These are phyloP conservation scores for Anacardium occidentale DNA, from an alignment of 345 rosid species.

Conservation along the genomic window DNA sequence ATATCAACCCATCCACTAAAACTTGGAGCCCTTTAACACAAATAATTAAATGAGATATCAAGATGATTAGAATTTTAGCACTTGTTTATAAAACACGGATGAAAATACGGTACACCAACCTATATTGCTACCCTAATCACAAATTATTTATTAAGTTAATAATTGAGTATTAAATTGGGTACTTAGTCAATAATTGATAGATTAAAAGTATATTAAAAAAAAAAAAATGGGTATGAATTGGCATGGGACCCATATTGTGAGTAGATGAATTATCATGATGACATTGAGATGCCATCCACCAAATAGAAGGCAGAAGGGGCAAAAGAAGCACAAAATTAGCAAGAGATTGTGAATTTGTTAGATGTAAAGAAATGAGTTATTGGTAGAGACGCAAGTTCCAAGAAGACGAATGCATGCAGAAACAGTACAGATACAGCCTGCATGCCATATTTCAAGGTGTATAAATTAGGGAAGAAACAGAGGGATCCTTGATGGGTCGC, in stretches of 20 bases:
- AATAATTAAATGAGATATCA: no score
- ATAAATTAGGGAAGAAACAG: background rate
- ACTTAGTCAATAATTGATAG: no score
- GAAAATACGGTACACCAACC: no score
- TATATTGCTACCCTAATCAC: no score
- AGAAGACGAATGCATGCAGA: background rate
- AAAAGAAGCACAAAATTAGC: background rate
- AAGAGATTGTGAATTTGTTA: background rate
- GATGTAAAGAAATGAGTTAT: no score
- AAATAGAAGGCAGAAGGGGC: background rate
- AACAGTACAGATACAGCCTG: background rate
- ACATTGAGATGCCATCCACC: background rate
- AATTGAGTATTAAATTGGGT: no score
- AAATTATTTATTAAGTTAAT: no score
- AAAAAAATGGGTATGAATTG: background rate
- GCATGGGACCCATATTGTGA: slow-evolving; percentile 4
- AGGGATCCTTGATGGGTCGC: no score
- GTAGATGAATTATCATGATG: background rate
- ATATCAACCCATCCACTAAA: no score
- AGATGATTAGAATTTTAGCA: no score
- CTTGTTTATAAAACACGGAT: no score
- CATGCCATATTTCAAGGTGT: background rate
- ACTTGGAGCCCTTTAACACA: no score
- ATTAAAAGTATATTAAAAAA: background rate
- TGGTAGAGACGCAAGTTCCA: background rate